These are phyloP conservation scores for Clonostachys byssicola DNA, from an alignment of 2,329 filamentous ascomycete species.

Conservation along the genomic window DNA sequence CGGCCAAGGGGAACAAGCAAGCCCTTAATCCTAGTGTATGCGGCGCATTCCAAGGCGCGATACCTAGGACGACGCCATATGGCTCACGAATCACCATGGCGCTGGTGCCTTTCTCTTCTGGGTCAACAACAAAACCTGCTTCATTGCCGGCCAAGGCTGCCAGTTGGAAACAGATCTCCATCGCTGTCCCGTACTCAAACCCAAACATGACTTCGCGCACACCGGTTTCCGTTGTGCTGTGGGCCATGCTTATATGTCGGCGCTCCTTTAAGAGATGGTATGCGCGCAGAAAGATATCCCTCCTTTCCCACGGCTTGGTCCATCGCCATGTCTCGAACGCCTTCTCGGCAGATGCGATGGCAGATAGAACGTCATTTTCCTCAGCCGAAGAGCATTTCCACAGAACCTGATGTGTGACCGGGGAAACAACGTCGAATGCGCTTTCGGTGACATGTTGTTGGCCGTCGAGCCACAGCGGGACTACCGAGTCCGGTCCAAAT, in stretches of 20 bases:
- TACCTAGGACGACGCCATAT: constrained; percentile 73
- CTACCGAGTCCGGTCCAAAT: too few relatives aligned
- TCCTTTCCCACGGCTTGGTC: not conserved
- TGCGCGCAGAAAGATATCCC: not conserved
- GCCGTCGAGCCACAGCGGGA: too few relatives aligned
- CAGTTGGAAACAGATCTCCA: not conserved
- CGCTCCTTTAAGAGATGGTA: not conserved
- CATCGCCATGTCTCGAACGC: not conserved
- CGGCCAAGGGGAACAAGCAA: constrained; percentile 70
- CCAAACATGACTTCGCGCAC: not conserved
- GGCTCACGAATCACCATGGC: constrained; percentile 72
- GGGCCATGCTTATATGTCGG: not conserved
- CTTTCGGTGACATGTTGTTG: constrained; percentile 21
- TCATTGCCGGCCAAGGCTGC: not conserved
- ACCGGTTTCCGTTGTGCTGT: not conserved
- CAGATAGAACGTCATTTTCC: constrained; percentile 26
- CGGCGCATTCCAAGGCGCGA: constrained; percentile 73
- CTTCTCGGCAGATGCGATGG: not conserved
- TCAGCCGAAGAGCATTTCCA: constrained; percentile 42
- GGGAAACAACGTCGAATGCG: constrained; percentile 53
- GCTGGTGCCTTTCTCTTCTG: constrained; percentile 13
- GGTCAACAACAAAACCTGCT: not conserved
- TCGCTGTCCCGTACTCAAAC: not conserved
- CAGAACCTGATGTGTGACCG: constrained; percentile 31
- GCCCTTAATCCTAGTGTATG: constrained; percentile 52